Conservation (phyloP, 202 grass and related monocot genomes). For the Dendrocalamus latiflorus region DNA sequence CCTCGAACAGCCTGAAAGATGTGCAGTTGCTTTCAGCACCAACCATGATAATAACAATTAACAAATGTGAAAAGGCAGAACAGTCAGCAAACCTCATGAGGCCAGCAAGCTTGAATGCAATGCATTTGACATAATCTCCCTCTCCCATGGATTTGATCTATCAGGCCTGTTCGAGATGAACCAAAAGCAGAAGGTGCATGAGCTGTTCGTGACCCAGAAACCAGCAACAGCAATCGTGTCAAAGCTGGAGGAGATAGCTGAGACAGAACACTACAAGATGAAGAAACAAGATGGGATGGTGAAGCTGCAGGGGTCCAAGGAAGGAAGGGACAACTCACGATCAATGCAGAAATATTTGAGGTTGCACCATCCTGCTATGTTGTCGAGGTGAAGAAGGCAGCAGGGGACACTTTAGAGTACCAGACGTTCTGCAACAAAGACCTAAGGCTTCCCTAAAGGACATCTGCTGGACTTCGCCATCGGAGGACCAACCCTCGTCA, state of each 20-base stretch:
- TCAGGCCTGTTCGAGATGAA: conserved; percentile 65
- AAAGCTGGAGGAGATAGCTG: conserved; percentile 82
- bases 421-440: conserved; percentile 72
- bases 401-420: conserved; percentile 81
- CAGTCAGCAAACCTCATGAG: conserved; percentile 38
- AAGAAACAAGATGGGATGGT: conserved; percentile 67
- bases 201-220: conserved; percentile 63
- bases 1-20: conserved; percentile 43
- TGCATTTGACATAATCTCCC: conserved; percentile 79
- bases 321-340: conserved; percentile 71
- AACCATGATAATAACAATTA: conserved; percentile 6
- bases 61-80: conserved; percentile 21
- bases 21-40: conserved; percentile 61
- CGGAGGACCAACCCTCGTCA: conserved; percentile 42
- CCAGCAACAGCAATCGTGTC: conserved; percentile 72
- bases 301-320: conserved; percentile 68
- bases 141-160: conserved; percentile 76
- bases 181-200: conserved; percentile 39
- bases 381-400: conserved; percentile 71
- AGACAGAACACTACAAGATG: conserved; percentile 67
- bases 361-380: conserved; percentile 66
- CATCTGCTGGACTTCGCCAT: conserved; percentile 60
- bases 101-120: conserved; percentile 62
- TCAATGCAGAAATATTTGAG: conserved; percentile 79
- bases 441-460: conserved; percentile 69